Percentiles rank a stretch among this genome's conserved stretches.
Conservation (phyloP, 2,329 filamentous ascomycete genomes). For the Cercospora sesami region DNA sequence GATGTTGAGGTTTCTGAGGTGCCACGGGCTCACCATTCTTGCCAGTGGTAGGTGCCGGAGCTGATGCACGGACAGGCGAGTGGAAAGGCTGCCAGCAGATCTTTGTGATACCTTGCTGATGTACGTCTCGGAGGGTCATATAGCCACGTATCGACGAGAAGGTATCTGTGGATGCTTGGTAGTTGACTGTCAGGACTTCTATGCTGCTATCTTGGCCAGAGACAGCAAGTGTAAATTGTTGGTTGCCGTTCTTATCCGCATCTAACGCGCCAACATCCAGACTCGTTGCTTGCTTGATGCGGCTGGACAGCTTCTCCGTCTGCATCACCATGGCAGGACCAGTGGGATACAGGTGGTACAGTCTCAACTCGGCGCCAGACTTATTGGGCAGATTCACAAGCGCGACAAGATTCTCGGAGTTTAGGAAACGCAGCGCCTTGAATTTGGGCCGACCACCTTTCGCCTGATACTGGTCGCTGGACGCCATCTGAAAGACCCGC, state of each 20-base stretch:
- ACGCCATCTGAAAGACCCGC: conserved; percentile 46
- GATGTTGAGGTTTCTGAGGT: conserved; percentile 27
- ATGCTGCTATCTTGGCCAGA: conserved; percentile 79
- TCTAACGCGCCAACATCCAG: conserved; percentile 73
- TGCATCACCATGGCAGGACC: conserved; percentile 52
- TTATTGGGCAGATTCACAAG: conserved; percentile 58
- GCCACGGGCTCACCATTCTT: conserved; percentile 26
- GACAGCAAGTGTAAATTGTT: conserved; percentile 78
- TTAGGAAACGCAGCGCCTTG: conserved; percentile 57
- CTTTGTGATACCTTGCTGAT: conserved; percentile 61
- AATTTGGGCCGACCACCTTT: conserved; percentile 51
- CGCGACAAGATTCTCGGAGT: conserved; percentile 53
- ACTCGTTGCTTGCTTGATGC: conserved; percentile 72
- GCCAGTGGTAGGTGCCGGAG: conserved; percentile 30
- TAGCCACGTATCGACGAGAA: conserved; percentile 53
- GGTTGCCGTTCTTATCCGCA: conserved; percentile 59
- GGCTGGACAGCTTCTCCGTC: conserved; percentile 62
- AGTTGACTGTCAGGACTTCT: conserved; percentile 74
- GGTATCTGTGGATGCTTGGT: conserved; percentile 53
- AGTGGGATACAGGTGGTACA: conserved; percentile 62
- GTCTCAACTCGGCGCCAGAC: conserved; percentile 56
- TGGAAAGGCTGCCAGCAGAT: conserved; percentile 49
- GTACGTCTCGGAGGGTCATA: conserved; percentile 56
- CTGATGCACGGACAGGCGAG: conserved; percentile 39
- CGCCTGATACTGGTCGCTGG: conserved; percentile 33